These are phyloP conservation scores for Chaetomium olivaceum DNA, from an alignment of 2,329 filamentous ascomycete species.

Conservation along the genomic window DNA sequence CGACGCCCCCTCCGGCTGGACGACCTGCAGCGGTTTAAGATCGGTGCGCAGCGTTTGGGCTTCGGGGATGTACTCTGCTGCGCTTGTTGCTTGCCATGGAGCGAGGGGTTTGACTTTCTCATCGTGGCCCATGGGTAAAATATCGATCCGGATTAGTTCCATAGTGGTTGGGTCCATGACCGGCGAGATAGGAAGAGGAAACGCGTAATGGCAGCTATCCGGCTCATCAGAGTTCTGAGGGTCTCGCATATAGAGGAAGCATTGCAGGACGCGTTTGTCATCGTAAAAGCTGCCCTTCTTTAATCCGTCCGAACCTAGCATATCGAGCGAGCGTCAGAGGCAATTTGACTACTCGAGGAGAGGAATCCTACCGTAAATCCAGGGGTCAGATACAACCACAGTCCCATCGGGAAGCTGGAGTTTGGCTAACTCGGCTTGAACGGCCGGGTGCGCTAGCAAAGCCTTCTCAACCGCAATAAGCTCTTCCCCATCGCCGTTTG, in stretches of 20 bases:
- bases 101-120: slow-evolving; percentile 55
- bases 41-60: slow-evolving; percentile 59
- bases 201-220: slow-evolving; percentile 70
- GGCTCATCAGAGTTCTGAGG: slow-evolving; percentile 57
- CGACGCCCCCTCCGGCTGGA: slow-evolving; percentile 64
- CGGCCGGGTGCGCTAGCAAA: slow-evolving; percentile 55
- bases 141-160: slow-evolving; percentile 68
- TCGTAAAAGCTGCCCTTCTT: slow-evolving; percentile 49
- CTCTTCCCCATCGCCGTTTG: slow-evolving; percentile 61
- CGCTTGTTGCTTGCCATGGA: slow-evolving; percentile 56
- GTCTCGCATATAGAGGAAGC: slow-evolving; percentile 67
- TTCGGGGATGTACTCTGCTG: slow-evolving; percentile 67
- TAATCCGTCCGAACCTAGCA: slow-evolving; percentile 49
- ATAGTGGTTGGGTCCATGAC: slow-evolving; percentile 63
- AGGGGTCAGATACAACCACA: slow-evolving; percentile 61
- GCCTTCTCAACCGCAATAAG: slow-evolving; percentile 58
- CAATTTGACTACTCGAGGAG: not conserved
- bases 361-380: slow-evolving; percentile 57
- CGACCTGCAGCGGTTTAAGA: slow-evolving; percentile 62
- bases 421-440: slow-evolving; percentile 62
- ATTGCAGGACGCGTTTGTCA: slow-evolving; percentile 56
- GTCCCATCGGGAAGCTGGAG: slow-evolving; percentile 61
- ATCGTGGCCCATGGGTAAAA: slow-evolving; percentile 66
- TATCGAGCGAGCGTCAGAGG: not conserved
- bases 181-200: slow-evolving; percentile 66